Conservation (phyloP, 345 rosid species). For the Eucalyptus caleyi region DNA sequence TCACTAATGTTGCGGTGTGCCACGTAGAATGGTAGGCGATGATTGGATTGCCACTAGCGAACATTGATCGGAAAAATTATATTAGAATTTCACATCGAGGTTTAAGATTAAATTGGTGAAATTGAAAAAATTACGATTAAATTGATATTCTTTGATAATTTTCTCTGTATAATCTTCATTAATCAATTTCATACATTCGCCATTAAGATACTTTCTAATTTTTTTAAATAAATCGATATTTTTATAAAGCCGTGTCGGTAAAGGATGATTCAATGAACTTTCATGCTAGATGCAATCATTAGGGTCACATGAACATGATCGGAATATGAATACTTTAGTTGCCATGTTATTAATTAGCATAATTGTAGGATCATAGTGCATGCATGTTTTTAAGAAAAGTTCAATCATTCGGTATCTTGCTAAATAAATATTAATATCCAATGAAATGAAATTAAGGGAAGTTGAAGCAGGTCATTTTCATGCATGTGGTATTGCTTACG, state of each 20-base stretch:
- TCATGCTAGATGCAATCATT: neutral
- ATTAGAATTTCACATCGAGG: rapidly evolving
- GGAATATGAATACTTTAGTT: neutral
- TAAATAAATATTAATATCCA: neutral
- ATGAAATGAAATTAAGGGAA: neutral
- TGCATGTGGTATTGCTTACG: neutral
- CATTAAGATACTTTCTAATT: neutral
- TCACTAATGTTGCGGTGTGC: neutral
- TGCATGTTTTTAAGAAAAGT: neutral
- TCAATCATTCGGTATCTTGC: neutral
- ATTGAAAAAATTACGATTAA: neutral
- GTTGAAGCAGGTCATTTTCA: neutral
- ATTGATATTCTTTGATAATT: neutral
- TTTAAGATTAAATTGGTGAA: neutral
- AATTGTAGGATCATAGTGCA: neutral
- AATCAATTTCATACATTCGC: neutral
- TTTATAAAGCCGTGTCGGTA: neutral
- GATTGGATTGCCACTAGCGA: neutral
- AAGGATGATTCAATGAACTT: neutral
- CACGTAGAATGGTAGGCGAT: rapidly evolving
- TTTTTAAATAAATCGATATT: neutral
- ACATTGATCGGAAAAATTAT: neutral
- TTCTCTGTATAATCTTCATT: neutral
- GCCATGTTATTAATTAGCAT: neutral
- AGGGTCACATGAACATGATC: neutral